phyloP scores from a whole-genome alignment of 129 eudicot species.

The Flaveria robusta region DNA sequence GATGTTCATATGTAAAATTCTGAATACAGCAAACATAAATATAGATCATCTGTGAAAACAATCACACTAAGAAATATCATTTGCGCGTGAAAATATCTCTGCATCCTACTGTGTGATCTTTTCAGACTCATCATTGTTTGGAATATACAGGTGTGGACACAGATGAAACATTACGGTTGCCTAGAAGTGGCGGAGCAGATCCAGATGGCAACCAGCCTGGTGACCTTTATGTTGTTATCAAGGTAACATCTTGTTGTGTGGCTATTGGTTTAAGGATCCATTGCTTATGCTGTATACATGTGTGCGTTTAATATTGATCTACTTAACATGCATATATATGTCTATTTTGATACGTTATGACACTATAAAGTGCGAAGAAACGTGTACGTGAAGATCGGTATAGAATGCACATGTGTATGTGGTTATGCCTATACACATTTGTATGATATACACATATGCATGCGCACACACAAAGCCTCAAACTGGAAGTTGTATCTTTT shows the following conservation, averaged over 20 bases:
- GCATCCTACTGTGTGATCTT: not conserved
- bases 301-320: not conserved
- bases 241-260: constrained; percentile 46
- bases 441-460: not conserved
- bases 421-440: not conserved
- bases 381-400: not conserved
- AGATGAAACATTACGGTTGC: constrained; percentile 64
- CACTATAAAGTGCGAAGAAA: not conserved
- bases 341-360: not conserved
- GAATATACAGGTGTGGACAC: constrained; percentile 67
- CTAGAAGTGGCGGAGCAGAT: constrained; percentile 90
- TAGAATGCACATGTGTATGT: constrained; percentile 1
- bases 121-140: constrained; percentile 4
- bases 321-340: not conserved
- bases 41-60: too few relatives aligned
- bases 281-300: not conserved
- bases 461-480: not conserved
- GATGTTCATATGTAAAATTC: too few relatives aligned
- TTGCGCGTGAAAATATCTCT: not conserved
- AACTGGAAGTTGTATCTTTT: not conserved
- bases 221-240: constrained; percentile 73
- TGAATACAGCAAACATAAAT: too few relatives aligned
- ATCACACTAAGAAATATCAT: too few relatives aligned
- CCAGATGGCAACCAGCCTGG: constrained; percentile 94
- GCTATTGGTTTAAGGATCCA: not conserved